Percentiles rank a stretch among this genome's conserved stretches.
Conservation (phyloP, 176 grass and related monocot genomes). For the Otatea glauca region DNA sequence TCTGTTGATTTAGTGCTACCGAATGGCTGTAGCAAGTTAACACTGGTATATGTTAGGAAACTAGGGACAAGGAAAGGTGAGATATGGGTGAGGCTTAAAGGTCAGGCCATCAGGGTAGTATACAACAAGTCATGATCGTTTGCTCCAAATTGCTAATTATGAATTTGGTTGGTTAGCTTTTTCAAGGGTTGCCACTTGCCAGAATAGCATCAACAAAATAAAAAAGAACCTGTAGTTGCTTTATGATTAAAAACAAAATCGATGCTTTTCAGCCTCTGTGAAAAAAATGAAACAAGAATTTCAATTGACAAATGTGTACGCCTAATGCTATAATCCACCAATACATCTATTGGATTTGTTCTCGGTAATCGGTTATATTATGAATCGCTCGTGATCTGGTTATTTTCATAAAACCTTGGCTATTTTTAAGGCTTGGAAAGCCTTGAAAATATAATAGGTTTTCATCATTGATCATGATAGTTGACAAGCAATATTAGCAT, state of each 20-base stretch:
- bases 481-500: not conserved
- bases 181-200: not conserved
- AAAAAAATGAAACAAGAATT: not conserved
- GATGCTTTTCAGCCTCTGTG: not conserved
- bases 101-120: not conserved
- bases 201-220: not conserved
- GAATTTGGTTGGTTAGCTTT: not conserved
- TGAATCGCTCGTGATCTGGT: not conserved
- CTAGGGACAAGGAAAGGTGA: not conserved
- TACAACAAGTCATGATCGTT: not conserved
- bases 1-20: not conserved
- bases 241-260: not conserved
- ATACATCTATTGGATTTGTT: not conserved
- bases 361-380: not conserved
- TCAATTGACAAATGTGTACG: constrained; percentile 1
- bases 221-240: not conserved
- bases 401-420: not conserved
- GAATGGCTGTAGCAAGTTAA: not conserved
- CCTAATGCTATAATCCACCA: not conserved
- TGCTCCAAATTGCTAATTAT: not conserved
- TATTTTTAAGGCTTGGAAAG: not conserved
- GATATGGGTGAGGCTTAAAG: not conserved
- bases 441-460: not conserved
- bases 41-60: not conserved
- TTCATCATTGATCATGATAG: not conserved